A percentile compares a stretch with the other conserved stretches of the same genome.
phyloP scores from a whole-genome alignment of 352 stramenopile genomes.

The Phytopythium boreale region DNA sequence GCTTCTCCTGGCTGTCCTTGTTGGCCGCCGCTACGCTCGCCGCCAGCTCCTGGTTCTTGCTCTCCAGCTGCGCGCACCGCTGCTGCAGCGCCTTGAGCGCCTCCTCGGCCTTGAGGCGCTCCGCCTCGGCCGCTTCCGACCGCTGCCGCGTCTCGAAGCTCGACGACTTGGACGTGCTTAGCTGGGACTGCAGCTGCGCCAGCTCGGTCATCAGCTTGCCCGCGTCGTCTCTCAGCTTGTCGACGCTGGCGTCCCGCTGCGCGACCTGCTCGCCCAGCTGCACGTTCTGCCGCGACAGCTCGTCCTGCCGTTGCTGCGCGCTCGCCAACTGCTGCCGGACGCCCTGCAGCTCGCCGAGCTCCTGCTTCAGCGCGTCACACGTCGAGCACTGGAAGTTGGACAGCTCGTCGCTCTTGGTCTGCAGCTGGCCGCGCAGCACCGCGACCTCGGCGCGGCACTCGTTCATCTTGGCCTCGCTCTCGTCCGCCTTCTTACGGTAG shows the following conservation, averaged over 20 bases:
- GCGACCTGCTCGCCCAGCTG: constrained; percentile 52
- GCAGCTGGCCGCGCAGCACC: constrained; percentile 28
- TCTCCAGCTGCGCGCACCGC: constrained; percentile 42
- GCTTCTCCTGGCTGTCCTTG: constrained; percentile 63
- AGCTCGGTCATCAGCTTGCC: constrained; percentile 41
- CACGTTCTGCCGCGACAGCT: constrained; percentile 51
- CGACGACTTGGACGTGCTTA: constrained; percentile 39
- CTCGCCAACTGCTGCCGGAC: constrained; percentile 37
- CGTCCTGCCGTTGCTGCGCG: constrained; percentile 36
- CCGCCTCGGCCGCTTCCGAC: constrained; percentile 31
- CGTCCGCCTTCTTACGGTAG: constrained; percentile 41
- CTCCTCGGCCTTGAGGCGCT: constrained; percentile 47
- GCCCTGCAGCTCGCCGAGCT: constrained; percentile 51
- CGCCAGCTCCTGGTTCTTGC: constrained; percentile 52
- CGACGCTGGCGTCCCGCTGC: constrained; percentile 49
- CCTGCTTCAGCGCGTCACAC: constrained; percentile 37
- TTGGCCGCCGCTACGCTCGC: constrained; percentile 37
- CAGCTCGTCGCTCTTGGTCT: constrained; percentile 30
- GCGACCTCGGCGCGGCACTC: constrained; percentile 28
- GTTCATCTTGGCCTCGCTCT: constrained; percentile 39
- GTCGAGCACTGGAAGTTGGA: constrained; percentile 29
- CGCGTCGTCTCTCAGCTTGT: constrained; percentile 39
- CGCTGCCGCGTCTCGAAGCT: constrained; percentile 41
- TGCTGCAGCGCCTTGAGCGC: constrained; percentile 29
- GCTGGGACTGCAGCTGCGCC: constrained; percentile 32